Conservation (phyloP, 352 stramenopile genomes). For the Phytophthora macrochlamydospora region DNA sequence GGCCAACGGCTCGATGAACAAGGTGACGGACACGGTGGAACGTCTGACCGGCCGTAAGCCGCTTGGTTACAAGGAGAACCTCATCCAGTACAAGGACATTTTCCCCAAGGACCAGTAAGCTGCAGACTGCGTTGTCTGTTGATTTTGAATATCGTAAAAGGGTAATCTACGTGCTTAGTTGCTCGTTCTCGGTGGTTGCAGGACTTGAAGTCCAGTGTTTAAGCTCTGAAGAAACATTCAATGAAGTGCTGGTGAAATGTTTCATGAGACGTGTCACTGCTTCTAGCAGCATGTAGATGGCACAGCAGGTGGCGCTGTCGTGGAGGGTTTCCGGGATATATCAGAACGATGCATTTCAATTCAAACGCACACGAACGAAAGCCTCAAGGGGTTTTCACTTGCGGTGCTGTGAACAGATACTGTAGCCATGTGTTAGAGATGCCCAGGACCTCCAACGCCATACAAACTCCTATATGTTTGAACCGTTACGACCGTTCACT, state of each 20-base stretch:
- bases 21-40: constrained; percentile 18
- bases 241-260: too few species aligned
- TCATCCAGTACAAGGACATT: constrained; percentile 20
- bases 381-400: neutral
- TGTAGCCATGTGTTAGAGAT: neutral
- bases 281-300: neutral
- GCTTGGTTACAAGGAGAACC: constrained; percentile 16
- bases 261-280: neutral
- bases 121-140: neutral
- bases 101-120: constrained; percentile 20
- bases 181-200: neutral
- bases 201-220: neutral
- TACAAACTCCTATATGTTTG: constrained; percentile 2
- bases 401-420: neutral
- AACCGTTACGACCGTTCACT: neutral
- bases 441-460: neutral
- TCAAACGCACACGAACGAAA: neutral
- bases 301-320: neutral
- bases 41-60: constrained; percentile 22
- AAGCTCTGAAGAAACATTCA: too few species aligned
- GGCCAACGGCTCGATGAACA: constrained; percentile 23
- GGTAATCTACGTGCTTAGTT: constrained; percentile 12
- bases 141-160: constrained; percentile 12
- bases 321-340: neutral
- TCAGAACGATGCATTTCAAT: neutral